Evolutionary conservation across 1,139 yeast genomes (phyloP), one percentile per base, ranked within the genome.

Genomic region (Geotrichum carabidarum): DNA sequence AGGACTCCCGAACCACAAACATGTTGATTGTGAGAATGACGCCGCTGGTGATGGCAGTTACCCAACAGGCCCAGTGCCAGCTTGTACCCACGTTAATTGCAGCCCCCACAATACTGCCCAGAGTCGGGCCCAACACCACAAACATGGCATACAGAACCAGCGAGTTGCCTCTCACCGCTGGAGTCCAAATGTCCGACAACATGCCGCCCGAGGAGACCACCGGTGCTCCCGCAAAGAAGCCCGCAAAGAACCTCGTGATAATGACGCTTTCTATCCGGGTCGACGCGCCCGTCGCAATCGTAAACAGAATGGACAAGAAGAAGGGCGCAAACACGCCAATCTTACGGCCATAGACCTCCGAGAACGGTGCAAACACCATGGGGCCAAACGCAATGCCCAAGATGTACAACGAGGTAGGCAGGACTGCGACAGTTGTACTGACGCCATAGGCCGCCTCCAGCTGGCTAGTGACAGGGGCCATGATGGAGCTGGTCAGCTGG

Each of bases 191-290:
- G 68, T 86, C 95, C 46, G 86, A 85, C 55, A 86, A 69, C 11
- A 88, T 80, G n/a, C 94, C 95, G 51, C 90, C 89, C 15, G 86
- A 84, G 54, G 85, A 85, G 34, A 88, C 82, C 49, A 86, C 74
- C 31, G 89, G 88, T 7, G 89, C 84, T 8, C 89, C 78, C 0
- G 89, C 81, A 66, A 83, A 84, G 44, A 86, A 80, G 2, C 95
- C 95, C 48, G 84, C 78, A 61, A 86, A 72, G 66, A 86, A 85
- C 55, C 94, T 40, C 11, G 72, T 5, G 82, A 84, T 51, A 81
- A 78, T 0, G 84, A 78, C 51, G 82, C 73, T 60, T 81, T 79
- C 70, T 81, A 82, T 7, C 77, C 70, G 31, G 80, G 78, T 8
- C 83, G 76, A 0, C 83, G 86, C 62, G 82, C 90, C 40, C 76